These are phyloP conservation scores for Kickxella alabastrina DNA, from an alignment of 192 early-diverging fungal species.

Conservation along the genomic window DNA sequence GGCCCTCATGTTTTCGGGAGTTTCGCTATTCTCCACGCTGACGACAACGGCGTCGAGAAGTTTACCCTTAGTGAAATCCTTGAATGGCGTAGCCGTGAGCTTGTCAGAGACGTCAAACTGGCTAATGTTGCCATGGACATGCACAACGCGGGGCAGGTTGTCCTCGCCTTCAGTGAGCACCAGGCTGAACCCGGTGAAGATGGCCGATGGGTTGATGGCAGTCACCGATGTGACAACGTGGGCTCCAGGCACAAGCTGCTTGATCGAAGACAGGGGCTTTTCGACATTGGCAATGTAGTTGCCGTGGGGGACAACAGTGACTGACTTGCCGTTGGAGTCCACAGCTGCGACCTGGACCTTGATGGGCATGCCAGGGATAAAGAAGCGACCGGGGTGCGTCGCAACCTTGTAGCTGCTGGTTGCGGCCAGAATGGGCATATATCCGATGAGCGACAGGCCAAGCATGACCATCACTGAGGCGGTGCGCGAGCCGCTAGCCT, in stretches of 20 bases:
- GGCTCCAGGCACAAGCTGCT: slow-evolving; percentile 55
- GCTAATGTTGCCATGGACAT: slow-evolving; percentile 57
- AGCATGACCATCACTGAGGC: slow-evolving; percentile 17
- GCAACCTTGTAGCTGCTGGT: slow-evolving; percentile 22
- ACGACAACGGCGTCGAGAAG: slow-evolving; percentile 24
- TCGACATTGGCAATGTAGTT: slow-evolving; percentile 56
- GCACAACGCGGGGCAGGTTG: slow-evolving; percentile 7
- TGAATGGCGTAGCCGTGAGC: slow-evolving; percentile 32
- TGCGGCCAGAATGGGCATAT: slow-evolving; percentile 21
- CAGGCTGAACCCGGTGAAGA: slow-evolving; percentile 57
- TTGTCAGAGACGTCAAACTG: slow-evolving; percentile 59
- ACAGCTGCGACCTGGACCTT: slow-evolving; percentile 36
- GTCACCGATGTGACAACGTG: slow-evolving; percentile 56
- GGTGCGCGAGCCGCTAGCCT: slow-evolving; percentile 3
- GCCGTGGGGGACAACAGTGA: slow-evolving; percentile 29
- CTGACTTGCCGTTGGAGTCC: slow-evolving; percentile 15
- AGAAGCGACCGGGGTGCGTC: slow-evolving; percentile 15
- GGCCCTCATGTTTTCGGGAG: slow-evolving; percentile 52
- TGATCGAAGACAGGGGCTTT: slow-evolving; percentile 22
- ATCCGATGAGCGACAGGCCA: slow-evolving; percentile 16
- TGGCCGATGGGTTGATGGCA: slow-evolving; percentile 47
- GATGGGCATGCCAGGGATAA: slow-evolving; percentile 32
- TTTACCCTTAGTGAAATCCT: slow-evolving; percentile 17
- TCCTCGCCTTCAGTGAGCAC: background rate
- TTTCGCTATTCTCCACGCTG: slow-evolving; percentile 6